phyloP scores from a whole-genome alignment of 2,329 filamentous ascomycete species.

The Clarireedia hainanense region DNA sequence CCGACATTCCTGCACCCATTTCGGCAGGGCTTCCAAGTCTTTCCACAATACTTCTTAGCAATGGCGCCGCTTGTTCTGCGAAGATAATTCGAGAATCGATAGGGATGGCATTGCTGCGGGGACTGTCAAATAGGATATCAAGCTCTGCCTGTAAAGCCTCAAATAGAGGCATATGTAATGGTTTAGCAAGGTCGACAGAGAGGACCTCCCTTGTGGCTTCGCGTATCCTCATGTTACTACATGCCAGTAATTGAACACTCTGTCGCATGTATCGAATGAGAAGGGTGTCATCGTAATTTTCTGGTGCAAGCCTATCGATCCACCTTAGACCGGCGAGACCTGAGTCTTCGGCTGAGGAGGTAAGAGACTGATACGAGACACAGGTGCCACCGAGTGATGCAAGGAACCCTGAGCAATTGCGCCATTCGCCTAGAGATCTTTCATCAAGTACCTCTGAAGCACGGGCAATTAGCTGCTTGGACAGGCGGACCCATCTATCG shows the following conservation, averaged over 20 bases:
- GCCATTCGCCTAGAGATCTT: conserved; percentile 53
- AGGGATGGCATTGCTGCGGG: conserved; percentile 41
- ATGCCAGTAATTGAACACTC: conserved; percentile 58
- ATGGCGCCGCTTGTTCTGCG: conserved; percentile 57
- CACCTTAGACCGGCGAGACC: conserved; percentile 49
- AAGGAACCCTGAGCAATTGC: conserved; percentile 61
- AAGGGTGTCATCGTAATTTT: conserved; percentile 52
- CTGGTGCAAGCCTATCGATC: conserved; percentile 49
- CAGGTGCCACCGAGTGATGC: conserved; percentile 60
- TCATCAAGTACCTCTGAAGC: conserved; percentile 46
- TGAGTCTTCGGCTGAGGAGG: conserved; percentile 43
- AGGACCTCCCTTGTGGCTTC: conserved; percentile 61
- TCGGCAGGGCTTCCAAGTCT: conserved; percentile 56
- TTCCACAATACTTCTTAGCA: conserved; percentile 57
- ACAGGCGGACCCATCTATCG: conserved; percentile 55
- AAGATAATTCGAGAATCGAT: conserved; percentile 57
- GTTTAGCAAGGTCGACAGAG: conserved; percentile 55
- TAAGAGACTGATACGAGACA: conserved; percentile 48
- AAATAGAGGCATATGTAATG: conserved; percentile 55
- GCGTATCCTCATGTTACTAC: conserved; percentile 54
- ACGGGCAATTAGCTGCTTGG: conserved; percentile 52
- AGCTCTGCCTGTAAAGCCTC: conserved; percentile 58
- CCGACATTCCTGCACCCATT: conserved; percentile 51
- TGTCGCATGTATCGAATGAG: conserved; percentile 53
- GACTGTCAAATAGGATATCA: conserved; percentile 52